phyloP scores from a whole-genome alignment of 352 stramenopile genomes.

The Globisporangium megalacanthum region DNA sequence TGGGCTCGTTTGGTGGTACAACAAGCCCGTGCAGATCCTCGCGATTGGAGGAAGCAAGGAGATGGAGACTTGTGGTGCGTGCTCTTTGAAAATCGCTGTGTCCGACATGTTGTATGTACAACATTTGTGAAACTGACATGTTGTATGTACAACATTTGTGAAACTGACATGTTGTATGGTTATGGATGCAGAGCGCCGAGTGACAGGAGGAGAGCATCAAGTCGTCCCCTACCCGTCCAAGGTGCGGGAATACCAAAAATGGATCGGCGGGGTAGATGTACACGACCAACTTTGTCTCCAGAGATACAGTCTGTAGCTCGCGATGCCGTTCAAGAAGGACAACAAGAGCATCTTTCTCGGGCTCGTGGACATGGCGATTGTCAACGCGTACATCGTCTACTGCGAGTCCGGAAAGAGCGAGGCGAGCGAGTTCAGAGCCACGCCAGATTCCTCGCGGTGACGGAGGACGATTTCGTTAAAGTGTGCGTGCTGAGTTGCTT shows the following conservation, averaged over 20 bases:
- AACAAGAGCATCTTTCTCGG: background rate
- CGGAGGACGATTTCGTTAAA: too few relatives aligned
- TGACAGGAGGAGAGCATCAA: background rate
- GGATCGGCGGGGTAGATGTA: slow-evolving; percentile 1
- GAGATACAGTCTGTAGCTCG: background rate
- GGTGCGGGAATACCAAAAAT: background rate
- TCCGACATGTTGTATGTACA: too few relatives aligned
- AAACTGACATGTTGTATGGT: background rate
- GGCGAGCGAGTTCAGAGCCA: too few relatives aligned
- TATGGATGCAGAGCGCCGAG: background rate
- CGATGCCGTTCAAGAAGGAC: background rate
- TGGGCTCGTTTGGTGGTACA: too few relatives aligned
- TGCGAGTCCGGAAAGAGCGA: background rate
- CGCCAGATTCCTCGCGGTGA: too few relatives aligned
- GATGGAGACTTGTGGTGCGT: too few relatives aligned
- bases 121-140: too few relatives aligned
- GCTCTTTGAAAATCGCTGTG: too few relatives aligned
- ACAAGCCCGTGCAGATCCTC: too few relatives aligned
- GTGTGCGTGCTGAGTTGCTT: too few relatives aligned
- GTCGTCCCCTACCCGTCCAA: background rate
- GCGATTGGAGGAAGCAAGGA: too few relatives aligned
- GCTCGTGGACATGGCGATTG: background rate
- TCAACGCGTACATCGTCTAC: background rate
- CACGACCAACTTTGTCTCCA: background rate
- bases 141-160: too few relatives aligned